phyloP scores from a whole-genome alignment of 1,284 basidiomycete genomes.

The Stygiomarasmius scandens region DNA sequence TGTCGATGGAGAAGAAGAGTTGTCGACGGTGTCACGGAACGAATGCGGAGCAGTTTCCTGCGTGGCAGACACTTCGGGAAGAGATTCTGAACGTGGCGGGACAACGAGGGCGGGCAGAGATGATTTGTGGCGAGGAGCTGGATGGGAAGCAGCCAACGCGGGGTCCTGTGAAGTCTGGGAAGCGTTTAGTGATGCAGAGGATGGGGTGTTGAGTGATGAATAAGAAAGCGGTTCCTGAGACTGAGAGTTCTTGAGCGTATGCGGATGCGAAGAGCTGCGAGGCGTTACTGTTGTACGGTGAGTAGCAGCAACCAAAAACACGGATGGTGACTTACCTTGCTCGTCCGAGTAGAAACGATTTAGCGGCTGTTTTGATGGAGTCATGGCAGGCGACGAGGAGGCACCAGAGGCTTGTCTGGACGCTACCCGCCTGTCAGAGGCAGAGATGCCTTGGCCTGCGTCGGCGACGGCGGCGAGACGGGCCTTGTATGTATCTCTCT shows the following conservation, averaged over 20 bases:
- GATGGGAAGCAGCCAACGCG: slow-evolving; percentile 16
- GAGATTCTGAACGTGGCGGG: slow-evolving; percentile 44
- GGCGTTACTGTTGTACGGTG: slow-evolving; percentile 26
- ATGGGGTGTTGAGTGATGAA: slow-evolving; percentile 25
- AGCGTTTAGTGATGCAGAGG: slow-evolving; percentile 8
- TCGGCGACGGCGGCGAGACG: slow-evolving; percentile 45
- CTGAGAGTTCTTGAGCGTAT: slow-evolving; percentile 37
- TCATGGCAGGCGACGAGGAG: background rate
- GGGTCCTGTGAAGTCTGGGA: slow-evolving; percentile 31
- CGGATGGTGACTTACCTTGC: slow-evolving; percentile 43
- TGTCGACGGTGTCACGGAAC: slow-evolving; percentile 10
- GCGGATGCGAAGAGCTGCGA: slow-evolving; percentile 26
- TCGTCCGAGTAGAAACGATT: slow-evolving; percentile 55
- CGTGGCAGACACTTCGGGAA: slow-evolving; percentile 33
- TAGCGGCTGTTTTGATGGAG: slow-evolving; percentile 34
- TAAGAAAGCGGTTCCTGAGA: slow-evolving; percentile 41
- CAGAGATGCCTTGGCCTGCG: slow-evolving; percentile 2
- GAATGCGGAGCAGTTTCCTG: slow-evolving; percentile 26
- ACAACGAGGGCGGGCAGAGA: slow-evolving; percentile 44
- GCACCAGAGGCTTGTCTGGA: background rate
- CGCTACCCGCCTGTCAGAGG: background rate
- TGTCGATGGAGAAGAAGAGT: background rate
- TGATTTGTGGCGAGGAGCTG: slow-evolving; percentile 31
- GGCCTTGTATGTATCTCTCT: slow-evolving; percentile 71
- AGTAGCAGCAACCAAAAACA: background rate